Evolutionary conservation across 257 asterid genomes (phyloP).

Genomic region (Forsythia viridissima): DNA sequence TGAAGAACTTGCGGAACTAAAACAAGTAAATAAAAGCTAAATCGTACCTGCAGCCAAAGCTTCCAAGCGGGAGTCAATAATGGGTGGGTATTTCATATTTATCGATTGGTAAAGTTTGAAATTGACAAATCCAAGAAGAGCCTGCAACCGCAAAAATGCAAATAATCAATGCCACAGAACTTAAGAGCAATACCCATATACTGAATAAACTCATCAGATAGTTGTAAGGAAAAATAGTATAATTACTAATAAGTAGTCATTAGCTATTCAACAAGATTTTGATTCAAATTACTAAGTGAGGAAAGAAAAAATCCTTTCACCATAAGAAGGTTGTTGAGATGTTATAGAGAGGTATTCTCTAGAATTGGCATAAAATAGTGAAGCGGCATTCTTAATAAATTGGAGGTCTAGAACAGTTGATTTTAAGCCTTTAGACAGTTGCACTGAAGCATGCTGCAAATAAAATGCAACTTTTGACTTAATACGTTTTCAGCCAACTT

Average conservation of each 20-base stretch:
- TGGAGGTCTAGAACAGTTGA: not conserved
- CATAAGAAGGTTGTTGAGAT: not conserved
- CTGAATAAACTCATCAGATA: conserved; percentile 8
- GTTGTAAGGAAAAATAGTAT: not conserved
- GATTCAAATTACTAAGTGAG: not conserved
- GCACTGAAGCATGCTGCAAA: not conserved
- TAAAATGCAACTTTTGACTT: not conserved
- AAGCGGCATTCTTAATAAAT: not conserved
- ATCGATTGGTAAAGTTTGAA: conserved; percentile 73
- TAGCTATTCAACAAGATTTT: not conserved
- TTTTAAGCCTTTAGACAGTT: too few relatives aligned
- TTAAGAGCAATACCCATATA: conserved; percentile 11
- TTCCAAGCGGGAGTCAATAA: conserved; percentile 86
- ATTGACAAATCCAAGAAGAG: conserved; percentile 77
- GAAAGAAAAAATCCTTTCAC: not conserved
- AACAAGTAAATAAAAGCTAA: not conserved
- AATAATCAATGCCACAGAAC: conserved; percentile 14
- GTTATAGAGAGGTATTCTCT: not conserved
- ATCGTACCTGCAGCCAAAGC: conserved; percentile 83
- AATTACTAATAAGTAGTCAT: not conserved
- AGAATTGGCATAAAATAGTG: not conserved
- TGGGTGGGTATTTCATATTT: conserved; percentile 82
- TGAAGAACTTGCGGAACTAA: not conserved
- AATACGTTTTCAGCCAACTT: too few relatives aligned
- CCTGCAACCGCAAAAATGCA: conserved; percentile 49